phyloP scores from a whole-genome alignment of 306 rosid genomes.

The Quercus aquifolioides region DNA sequence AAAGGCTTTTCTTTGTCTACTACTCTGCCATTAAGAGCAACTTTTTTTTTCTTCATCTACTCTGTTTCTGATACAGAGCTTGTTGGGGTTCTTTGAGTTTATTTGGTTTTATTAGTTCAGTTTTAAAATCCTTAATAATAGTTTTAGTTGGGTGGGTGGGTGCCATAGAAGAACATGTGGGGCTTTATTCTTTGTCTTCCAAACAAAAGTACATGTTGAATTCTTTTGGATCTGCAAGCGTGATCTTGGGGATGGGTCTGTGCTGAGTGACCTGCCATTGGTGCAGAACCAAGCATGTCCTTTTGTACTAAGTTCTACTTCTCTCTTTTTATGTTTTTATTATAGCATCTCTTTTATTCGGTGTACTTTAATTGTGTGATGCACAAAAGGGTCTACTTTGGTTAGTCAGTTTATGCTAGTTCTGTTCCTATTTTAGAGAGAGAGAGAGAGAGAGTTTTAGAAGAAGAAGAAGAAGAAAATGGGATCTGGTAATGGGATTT shows the following conservation, averaged over 20 bases:
- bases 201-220: slow-evolving; percentile 39
- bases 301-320: slow-evolving; percentile 11
- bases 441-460: background rate
- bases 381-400: slow-evolving; percentile 23
- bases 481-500: slow-evolving; percentile 96
- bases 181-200: slow-evolving; percentile 57
- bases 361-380: slow-evolving; percentile 15
- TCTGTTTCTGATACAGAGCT: slow-evolving; percentile 42
- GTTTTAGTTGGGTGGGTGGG: slow-evolving; percentile 41
- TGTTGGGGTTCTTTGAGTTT: slow-evolving; percentile 38
- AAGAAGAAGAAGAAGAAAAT: slow-evolving; percentile 23
- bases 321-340: background rate
- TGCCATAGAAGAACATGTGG: slow-evolving; percentile 46
- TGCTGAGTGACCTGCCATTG: slow-evolving; percentile 24
- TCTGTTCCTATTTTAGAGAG: slow-evolving; percentile 16
- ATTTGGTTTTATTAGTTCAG: background rate
- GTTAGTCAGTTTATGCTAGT: slow-evolving; percentile 25
- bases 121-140: background rate
- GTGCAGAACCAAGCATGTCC: slow-evolving; percentile 23
- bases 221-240: slow-evolving; percentile 36
- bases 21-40: background rate
- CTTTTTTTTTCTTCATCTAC: slow-evolving; percentile 1
- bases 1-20: slow-evolving; percentile 18
- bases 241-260: slow-evolving; percentile 59
- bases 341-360: background rate